phyloP scores from a whole-genome alignment of 345 rosid genomes.

The Pistacia vera region DNA sequence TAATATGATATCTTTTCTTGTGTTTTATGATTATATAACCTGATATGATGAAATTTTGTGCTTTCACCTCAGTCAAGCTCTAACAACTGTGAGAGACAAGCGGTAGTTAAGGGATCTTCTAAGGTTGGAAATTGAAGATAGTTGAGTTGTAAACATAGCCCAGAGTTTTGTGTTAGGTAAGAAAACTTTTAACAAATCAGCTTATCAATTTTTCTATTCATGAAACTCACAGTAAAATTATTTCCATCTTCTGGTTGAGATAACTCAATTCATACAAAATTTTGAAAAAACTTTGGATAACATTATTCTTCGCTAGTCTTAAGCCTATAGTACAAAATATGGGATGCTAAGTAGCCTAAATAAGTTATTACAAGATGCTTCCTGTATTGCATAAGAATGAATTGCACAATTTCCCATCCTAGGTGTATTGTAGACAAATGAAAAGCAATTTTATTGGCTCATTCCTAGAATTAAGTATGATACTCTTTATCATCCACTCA shows the following conservation, averaged over 20 bases:
- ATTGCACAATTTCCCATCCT: too few species aligned
- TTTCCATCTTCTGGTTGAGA: not conserved
- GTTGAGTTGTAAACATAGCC: slow-evolving; percentile 21
- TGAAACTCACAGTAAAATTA: not conserved
- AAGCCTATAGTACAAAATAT: too few species aligned
- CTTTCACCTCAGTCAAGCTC: slow-evolving; percentile 40
- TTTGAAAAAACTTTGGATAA: not conserved
- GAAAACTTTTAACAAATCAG: not conserved
- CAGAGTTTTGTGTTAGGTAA: slow-evolving; percentile 34
- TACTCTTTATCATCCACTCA: too few species aligned
- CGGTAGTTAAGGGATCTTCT: slow-evolving; percentile 42
- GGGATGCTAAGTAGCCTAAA: too few species aligned
- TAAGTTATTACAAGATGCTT: too few species aligned
- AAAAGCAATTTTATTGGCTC: too few species aligned
- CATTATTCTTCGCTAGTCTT: not conserved
- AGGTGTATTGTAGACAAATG: too few species aligned
- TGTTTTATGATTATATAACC: slow-evolving; percentile 18
- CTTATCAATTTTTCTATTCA: not conserved
- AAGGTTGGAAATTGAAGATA: slow-evolving; percentile 50
- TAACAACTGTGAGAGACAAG: slow-evolving; percentile 34
- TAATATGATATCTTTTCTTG: not conserved
- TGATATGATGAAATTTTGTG: slow-evolving; percentile 11
- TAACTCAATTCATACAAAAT: not conserved
- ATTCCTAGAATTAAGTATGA: too few species aligned
- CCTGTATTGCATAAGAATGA: too few species aligned